Evolutionary conservation across 345 rosid species (phyloP).

Genomic region (Gossypium thurberi): DNA sequence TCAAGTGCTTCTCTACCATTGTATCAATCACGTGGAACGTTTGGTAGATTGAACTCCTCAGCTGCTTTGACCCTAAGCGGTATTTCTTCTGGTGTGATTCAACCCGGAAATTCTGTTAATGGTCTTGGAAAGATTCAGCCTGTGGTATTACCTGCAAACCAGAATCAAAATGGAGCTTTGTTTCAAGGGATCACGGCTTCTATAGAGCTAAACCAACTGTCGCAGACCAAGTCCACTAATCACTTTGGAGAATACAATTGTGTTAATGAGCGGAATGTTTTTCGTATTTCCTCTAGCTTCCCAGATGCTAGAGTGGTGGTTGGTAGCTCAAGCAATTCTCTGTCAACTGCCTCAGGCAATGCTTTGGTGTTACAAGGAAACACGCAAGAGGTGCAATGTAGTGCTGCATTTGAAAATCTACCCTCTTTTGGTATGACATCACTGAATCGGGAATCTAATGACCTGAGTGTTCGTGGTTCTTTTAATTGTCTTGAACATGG

Average conservation of each 20-base stretch:
- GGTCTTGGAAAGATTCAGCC: slow-evolving; percentile 44
- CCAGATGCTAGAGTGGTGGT: slow-evolving; percentile 26
- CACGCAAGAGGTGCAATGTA: slow-evolving; percentile 24
- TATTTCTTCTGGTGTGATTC: slow-evolving; percentile 48
- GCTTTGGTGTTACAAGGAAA: slow-evolving; percentile 34
- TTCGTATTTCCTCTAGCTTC: slow-evolving; percentile 27
- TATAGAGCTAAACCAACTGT: slow-evolving; percentile 40
- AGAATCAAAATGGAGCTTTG: slow-evolving; percentile 31
- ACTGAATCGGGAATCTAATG: slow-evolving; percentile 31
- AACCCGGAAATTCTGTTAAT: slow-evolving; percentile 32
- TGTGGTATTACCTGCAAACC: slow-evolving; percentile 31
- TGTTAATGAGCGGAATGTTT: slow-evolving; percentile 25
- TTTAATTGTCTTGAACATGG: slow-evolving; percentile 39
- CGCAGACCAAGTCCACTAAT: slow-evolving; percentile 31
- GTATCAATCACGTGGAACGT: slow-evolving; percentile 38
- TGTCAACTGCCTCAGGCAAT: slow-evolving; percentile 36
- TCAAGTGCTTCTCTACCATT: slow-evolving; percentile 42
- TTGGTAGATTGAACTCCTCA: slow-evolving; percentile 54
- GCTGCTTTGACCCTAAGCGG: slow-evolving; percentile 43
- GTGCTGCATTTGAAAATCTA: slow-evolving; percentile 34
- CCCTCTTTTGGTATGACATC: slow-evolving; percentile 35
- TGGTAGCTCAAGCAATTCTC: slow-evolving; percentile 39
- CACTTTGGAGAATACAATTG: slow-evolving; percentile 38
- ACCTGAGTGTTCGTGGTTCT: slow-evolving; percentile 29
- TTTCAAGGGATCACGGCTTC: slow-evolving; percentile 39